phyloP scores from a whole-genome alignment of 1,284 basidiomycete species.

The Ganoderma lucidum region DNA sequence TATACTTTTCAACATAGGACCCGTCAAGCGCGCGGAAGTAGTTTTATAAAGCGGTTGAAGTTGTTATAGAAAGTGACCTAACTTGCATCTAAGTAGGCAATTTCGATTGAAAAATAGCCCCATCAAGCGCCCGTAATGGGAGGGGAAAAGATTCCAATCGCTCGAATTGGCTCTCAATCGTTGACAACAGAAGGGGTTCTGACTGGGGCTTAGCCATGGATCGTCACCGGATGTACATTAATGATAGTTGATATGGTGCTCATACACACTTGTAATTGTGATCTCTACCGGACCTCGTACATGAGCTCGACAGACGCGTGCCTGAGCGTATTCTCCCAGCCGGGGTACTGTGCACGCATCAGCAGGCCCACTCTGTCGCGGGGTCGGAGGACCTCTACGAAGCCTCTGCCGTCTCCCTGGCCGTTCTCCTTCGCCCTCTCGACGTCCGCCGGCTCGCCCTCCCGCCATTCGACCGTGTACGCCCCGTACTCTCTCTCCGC shows the following conservation, averaged over 20 bases:
- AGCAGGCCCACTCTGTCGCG: slow-evolving; percentile 22
- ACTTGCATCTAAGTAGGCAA: too few species aligned
- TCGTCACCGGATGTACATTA: background rate
- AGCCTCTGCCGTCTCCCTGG: slow-evolving; percentile 12
- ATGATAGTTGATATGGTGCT: too few species aligned
- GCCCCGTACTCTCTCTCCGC: background rate
- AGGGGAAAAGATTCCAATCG: too few species aligned
- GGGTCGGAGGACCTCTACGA: slow-evolving; percentile 20
- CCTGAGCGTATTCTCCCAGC: slow-evolving; percentile 19
- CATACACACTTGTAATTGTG: background rate
- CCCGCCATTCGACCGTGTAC: slow-evolving; percentile 18
- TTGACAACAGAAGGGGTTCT: too few species aligned
- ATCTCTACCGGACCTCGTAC: slow-evolving; percentile 18
- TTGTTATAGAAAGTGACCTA: too few species aligned
- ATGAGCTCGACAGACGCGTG: slow-evolving; percentile 17
- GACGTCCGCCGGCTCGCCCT: background rate
- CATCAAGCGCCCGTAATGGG: too few species aligned
- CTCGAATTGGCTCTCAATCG: too few species aligned
- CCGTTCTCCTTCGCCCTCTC: background rate
- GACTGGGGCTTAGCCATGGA: too few species aligned
- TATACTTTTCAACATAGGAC: too few species aligned
- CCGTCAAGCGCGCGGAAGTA: too few species aligned
- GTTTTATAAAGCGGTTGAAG: too few species aligned
- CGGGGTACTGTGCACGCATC: slow-evolving; percentile 22
- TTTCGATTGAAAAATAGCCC: too few species aligned